phyloP scores from a whole-genome alignment of 1,284 basidiomycete genomes.

The Boletus mariae region DNA sequence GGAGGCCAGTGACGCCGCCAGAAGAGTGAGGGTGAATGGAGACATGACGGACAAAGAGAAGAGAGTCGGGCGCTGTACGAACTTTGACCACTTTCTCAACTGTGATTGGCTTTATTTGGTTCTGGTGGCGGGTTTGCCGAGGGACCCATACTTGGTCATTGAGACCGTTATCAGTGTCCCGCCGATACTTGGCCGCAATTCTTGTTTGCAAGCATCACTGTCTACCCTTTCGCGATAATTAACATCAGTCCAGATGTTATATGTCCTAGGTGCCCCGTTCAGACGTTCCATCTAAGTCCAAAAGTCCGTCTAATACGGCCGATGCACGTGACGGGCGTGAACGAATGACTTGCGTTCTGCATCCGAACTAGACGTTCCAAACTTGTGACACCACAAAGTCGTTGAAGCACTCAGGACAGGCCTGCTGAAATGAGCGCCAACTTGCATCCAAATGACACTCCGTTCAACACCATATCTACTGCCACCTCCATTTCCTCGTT shows the following conservation, averaged over 20 bases:
- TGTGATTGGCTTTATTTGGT: slow-evolving; percentile 30
- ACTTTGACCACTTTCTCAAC: slow-evolving; percentile 20
- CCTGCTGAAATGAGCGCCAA: slow-evolving; percentile 15
- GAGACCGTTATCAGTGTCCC: too few species aligned
- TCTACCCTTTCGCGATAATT: too few species aligned
- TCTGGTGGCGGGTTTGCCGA: slow-evolving; percentile 22
- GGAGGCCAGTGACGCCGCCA: slow-evolving; percentile 43
- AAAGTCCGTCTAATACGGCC: background rate
- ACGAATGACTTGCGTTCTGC: background rate
- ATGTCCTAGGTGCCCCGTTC: too few species aligned
- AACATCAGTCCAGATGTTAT: too few species aligned
- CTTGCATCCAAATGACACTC: slow-evolving; percentile 3
- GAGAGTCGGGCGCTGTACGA: background rate
- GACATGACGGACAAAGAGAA: slow-evolving; percentile 37
- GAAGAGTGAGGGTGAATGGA: slow-evolving; percentile 35
- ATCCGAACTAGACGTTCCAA: too few species aligned
- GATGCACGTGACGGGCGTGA: background rate
- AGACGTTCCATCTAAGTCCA: too few species aligned
- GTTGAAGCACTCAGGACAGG: background rate
- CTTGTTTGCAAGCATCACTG: too few species aligned
- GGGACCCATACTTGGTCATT: background rate
- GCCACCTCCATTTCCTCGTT: slow-evolving; percentile 29
- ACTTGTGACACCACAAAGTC: background rate
- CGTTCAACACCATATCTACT: slow-evolving; percentile 27
- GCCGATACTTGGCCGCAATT: too few species aligned